Base-by-base conservation (phyloP, 139 green algal species). In the Chlorella sp. region DNA sequence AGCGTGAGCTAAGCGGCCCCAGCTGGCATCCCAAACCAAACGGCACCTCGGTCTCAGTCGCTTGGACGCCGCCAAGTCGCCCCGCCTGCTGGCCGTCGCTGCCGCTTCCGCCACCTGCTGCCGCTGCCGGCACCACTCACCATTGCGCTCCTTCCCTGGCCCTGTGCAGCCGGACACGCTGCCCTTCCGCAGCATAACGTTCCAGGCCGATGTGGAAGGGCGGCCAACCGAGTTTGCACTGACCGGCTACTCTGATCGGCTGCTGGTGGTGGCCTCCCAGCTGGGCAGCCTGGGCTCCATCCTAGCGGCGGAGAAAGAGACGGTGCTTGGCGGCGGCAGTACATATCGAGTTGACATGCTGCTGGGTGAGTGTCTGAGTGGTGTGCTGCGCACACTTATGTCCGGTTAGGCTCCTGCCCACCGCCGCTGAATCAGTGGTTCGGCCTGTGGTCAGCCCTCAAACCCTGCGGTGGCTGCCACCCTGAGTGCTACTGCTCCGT, bases 241-340 rank as follows among this genome's bases (percentile, higher is more conserved):
- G 4, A 76, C 54, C 8, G 46, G n/a, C 9, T 93, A 92, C 64
- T 28, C 64, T 1, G 82, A 93, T 75, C 73, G 74, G 19, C 30
- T 92, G 5, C n/a, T 93, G 67, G 69, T 92, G 1, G 65, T 91
- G 30, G 80, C 51, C 26, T 88, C 85, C 3, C 86, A 91, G 54
- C 62, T 87, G 28, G 87, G 78, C 62, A 92, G 83, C 11, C 69
- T 93, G 34, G 90, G 90, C 40, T 86, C 86, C 20, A 62, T 93
- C 0, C 67, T 91, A 46, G 36, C 70, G 1, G 83, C 90, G 19
- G 75, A 84, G 75, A 81, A 73, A n/a, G 83, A 89, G 43, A 34
- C 14, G 34, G 72, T 82, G 34, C 72, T 90, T 5, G 80, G 75
- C 43, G 81, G 76, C 46, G 89, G 67, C 44, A 73, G 51, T 58